These are phyloP conservation scores for Aspergillus ruber DNA, from an alignment of 2,329 filamentous ascomycete species.

Conservation along the genomic window DNA sequence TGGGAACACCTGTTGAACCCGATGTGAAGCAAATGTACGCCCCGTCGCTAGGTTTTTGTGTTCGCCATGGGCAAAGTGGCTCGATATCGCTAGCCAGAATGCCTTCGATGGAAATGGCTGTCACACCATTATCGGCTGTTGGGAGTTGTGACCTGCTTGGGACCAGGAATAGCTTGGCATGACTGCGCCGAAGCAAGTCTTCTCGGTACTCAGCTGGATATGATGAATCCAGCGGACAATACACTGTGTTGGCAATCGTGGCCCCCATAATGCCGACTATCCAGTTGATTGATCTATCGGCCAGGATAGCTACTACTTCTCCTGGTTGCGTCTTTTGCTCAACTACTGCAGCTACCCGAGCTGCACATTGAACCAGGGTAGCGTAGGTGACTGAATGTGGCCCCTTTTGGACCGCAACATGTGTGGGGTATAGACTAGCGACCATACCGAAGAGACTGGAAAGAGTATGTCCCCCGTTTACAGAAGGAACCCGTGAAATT, in stretches of 20 bases:
- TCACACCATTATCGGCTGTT: neutral
- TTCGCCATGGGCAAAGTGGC: neutral
- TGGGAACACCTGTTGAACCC: slow-evolving; percentile 20
- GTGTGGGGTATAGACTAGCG: neutral
- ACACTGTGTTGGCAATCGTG: slow-evolving; percentile 5
- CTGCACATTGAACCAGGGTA: slow-evolving; percentile 1
- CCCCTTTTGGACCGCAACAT: neutral
- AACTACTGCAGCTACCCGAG: slow-evolving; percentile 5
- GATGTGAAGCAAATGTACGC: slow-evolving; percentile 44
- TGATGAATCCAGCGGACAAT: slow-evolving; percentile 17
- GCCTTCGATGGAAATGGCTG: neutral
- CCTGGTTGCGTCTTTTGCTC: neutral
- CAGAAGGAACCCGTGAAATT: neutral
- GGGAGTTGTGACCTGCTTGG: neutral
- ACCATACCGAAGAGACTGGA: neutral
- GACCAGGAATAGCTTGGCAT: neutral
- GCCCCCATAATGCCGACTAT: slow-evolving; percentile 5
- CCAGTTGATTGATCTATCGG: slow-evolving; percentile 12
- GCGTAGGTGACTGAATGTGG: slow-evolving; percentile 2
- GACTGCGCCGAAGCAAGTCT: neutral
- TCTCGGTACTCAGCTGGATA: slow-evolving; percentile 1
- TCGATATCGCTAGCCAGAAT: neutral
- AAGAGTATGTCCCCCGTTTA: neutral
- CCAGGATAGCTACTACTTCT: slow-evolving; percentile 7
- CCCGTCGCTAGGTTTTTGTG: neutral